A percentile compares a stretch with the other conserved stretches of the same genome.
Conservation (phyloP, 2,329 filamentous ascomycete genomes). For the Diaporthe humulicola region DNA sequence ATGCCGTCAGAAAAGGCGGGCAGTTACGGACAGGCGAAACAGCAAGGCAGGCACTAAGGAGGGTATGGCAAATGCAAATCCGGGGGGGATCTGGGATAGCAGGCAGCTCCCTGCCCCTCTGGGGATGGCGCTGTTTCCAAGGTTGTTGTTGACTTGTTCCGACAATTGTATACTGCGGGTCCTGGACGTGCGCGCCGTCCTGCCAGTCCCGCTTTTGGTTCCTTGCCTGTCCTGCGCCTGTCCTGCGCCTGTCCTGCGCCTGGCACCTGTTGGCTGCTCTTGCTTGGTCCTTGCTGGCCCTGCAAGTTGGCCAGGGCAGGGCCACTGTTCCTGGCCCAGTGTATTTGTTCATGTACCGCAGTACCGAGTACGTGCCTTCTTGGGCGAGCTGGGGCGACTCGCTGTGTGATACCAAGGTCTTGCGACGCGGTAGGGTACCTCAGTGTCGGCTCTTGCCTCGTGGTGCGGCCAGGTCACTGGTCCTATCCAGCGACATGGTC, state of each 20-base stretch:
- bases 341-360: neutral
- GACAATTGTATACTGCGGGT: constrained; percentile 27
- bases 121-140: constrained; percentile 23
- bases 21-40: neutral
- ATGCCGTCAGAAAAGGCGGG: neutral
- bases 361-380: neutral
- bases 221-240: neutral
- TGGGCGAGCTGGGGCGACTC: neutral
- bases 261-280: neutral
- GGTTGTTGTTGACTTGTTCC: constrained; percentile 22
- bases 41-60: neutral
- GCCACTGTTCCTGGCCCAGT: neutral
- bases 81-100: constrained; percentile 6
- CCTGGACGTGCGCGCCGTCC: neutral
- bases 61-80: constrained; percentile 22
- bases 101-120: constrained; percentile 19
- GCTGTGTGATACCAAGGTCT: neutral
- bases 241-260: no score
- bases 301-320: constrained; percentile 5
- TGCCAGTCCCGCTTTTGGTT: no score
- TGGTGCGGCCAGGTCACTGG: constrained; percentile 3
- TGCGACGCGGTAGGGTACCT: neutral
- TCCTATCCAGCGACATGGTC: neutral
- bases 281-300: constrained; percentile 4
- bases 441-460: neutral